phyloP scores from a whole-genome alignment of 1,284 basidiomycete genomes.

The Naganishia albida region DNA sequence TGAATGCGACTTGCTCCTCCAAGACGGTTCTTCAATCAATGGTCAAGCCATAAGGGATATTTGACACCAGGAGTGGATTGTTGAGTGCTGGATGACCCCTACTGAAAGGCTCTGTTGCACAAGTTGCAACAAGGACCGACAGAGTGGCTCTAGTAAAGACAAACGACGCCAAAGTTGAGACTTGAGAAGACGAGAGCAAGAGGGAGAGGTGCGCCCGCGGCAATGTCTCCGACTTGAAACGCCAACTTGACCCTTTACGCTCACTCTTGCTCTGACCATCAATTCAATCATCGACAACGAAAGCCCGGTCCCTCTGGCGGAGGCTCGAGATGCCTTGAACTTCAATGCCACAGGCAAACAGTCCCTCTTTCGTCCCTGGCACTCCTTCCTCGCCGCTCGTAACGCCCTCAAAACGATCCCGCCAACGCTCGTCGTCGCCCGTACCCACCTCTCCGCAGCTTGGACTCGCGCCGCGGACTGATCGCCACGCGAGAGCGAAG shows the following conservation, averaged over 20 bases:
- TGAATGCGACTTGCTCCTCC: not conserved
- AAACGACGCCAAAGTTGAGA: not conserved
- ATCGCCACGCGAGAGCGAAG: not conserved
- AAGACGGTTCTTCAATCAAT: too few relatives aligned
- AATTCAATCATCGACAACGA: too few relatives aligned
- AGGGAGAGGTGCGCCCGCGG: too few relatives aligned
- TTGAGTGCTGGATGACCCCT: not conserved
- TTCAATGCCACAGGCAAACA: not conserved
- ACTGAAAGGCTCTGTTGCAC: too few relatives aligned
- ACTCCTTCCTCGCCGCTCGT: constrained; percentile 18
- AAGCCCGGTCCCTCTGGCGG: too few relatives aligned
- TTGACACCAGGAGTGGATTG: not conserved
- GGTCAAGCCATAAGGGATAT: not conserved
- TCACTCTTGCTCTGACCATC: too few relatives aligned
- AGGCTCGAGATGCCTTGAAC: too few relatives aligned
- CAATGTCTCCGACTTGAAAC: too few relatives aligned
- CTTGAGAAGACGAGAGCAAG: too few relatives aligned
- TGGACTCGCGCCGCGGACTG: not conserved
- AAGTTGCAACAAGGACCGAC: not conserved
- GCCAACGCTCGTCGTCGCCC: constrained; percentile 1
- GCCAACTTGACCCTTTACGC: too few relatives aligned
- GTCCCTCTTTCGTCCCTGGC: constrained; percentile 13
- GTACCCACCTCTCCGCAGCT: too few relatives aligned
- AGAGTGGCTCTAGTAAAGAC: not conserved
- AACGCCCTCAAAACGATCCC: not conserved